Conservation (phyloP, 2,329 filamentous ascomycete genomes). For the Zymoseptoria ardabiliae region DNA sequence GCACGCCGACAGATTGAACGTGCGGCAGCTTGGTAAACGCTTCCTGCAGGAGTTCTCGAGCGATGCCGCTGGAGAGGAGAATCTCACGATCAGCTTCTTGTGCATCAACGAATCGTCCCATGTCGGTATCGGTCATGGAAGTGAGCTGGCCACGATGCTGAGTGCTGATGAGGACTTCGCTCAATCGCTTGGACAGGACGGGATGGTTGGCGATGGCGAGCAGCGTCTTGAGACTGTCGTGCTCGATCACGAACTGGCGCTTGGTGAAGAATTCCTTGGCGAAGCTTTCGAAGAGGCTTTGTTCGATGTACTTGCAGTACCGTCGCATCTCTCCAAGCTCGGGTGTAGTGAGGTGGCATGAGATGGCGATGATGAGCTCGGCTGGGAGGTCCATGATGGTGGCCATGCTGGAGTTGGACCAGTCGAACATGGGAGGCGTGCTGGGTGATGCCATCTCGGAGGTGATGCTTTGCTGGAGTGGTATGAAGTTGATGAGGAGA, state of each 20-base stretch:
- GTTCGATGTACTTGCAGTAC: constrained; percentile 50
- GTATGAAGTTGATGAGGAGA: background rate
- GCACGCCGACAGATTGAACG: constrained; percentile 50
- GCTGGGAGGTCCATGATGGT: constrained; percentile 39
- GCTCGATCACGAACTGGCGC: constrained; percentile 58
- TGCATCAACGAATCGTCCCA: constrained; percentile 8
- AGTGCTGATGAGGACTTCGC: constrained; percentile 45
- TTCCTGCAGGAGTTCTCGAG: constrained; percentile 48
- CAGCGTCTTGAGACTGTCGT: constrained; percentile 50
- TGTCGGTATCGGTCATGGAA: background rate
- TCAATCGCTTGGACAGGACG: constrained; percentile 35
- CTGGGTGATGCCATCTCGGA: constrained; percentile 1
- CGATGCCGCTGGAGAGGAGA: constrained; percentile 38
- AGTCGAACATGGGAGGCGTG: background rate
- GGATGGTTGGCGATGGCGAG: constrained; percentile 35
- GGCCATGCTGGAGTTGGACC: background rate
- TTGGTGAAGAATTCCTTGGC: constrained; percentile 57
- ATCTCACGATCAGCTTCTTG: constrained; percentile 6
- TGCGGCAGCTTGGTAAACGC: constrained; percentile 50
- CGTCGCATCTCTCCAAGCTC: constrained; percentile 51
- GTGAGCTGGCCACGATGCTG: constrained; percentile 2
- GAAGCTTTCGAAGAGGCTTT: constrained; percentile 49
- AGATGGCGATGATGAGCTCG: constrained; percentile 53
- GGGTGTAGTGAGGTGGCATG: constrained; percentile 45
- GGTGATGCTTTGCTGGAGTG: background rate